A percentile compares a stretch with the other conserved stretches of the same genome.
These are phyloP conservation scores for Cryptomeria japonica DNA, from an alignment of 75 land plant genomes.

Conservation along the genomic window DNA sequence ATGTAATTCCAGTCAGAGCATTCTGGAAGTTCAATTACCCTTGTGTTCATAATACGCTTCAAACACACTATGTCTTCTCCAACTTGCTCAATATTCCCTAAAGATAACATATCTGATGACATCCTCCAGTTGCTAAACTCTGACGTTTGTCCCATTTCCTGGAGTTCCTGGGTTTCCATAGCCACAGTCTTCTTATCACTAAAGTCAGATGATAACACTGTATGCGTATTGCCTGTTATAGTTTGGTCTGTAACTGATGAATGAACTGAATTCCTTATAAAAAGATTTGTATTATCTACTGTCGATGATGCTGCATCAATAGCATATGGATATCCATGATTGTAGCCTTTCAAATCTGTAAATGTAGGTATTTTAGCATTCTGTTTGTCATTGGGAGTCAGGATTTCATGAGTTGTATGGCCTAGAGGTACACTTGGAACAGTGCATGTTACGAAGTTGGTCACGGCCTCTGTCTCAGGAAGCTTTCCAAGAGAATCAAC, in stretches of 20 bases:
- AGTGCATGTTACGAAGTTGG: background rate
- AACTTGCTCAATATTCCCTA: background rate
- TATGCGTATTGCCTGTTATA: background rate
- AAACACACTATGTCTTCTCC: background rate
- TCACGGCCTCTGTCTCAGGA: background rate
- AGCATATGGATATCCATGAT: background rate
- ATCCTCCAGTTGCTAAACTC: background rate
- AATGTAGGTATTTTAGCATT: background rate
- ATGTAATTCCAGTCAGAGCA: background rate
- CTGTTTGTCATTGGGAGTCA: background rate
- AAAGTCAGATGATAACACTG: background rate
- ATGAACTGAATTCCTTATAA: background rate
- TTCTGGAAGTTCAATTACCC: background rate
- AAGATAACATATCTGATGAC: slow-evolving; percentile 8
- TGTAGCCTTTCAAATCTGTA: background rate
- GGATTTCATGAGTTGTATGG: background rate
- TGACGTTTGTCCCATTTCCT: background rate
- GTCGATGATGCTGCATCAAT: background rate
- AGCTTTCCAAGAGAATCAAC: slow-evolving; percentile 10
- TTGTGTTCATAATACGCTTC: background rate
- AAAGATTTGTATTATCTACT: background rate
- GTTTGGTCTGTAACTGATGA: background rate
- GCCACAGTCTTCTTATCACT: background rate
- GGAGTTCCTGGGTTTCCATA: background rate
- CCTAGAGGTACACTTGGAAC: background rate